phyloP scores from a whole-genome alignment of 2,329 filamentous ascomycete genomes.

The Neonectria coccinea region DNA sequence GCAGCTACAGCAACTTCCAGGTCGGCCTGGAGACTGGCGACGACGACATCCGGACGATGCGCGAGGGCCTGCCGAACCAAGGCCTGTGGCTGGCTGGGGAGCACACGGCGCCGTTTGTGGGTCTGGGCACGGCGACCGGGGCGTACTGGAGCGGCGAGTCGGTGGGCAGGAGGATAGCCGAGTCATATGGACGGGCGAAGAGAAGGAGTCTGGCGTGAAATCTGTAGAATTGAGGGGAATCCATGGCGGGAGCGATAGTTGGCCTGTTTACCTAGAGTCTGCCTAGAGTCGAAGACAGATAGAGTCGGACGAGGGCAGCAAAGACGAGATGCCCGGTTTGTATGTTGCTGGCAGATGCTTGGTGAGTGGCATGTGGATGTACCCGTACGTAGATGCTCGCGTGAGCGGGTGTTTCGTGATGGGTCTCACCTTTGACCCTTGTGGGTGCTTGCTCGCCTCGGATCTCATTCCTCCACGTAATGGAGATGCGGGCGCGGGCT shows the following conservation, averaged over 20 bases:
- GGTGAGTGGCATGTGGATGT: constrained; percentile 13
- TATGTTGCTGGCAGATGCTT: neutral
- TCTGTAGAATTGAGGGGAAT: constrained; percentile 15
- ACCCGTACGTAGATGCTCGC: constrained; percentile 21
- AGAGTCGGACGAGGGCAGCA: constrained; percentile 10
- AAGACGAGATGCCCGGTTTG: constrained; percentile 10
- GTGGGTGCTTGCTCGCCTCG: constrained; percentile 14
- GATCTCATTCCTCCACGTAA: neutral
- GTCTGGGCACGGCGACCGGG: constrained; percentile 87
- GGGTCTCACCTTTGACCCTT: constrained; percentile 11
- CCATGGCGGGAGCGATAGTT: constrained; percentile 1
- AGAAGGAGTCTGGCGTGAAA: constrained; percentile 23
- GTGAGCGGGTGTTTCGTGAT: constrained; percentile 31
- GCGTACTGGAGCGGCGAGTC: constrained; percentile 93
- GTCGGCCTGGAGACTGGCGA: constrained; percentile 78
- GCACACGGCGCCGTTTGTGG: constrained; percentile 91
- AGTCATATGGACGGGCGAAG: constrained; percentile 60
- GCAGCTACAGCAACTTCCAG: constrained; percentile 89
- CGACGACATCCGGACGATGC: constrained; percentile 74
- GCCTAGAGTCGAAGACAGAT: constrained; percentile 12
- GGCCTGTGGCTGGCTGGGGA: constrained; percentile 90
- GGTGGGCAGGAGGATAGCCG: constrained; percentile 74
- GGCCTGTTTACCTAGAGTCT: constrained; percentile 3
- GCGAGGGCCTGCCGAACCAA: constrained; percentile 71
- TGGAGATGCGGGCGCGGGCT: neutral